Conservation (phyloP, 2,329 filamentous ascomycete genomes). For the Colletotrichum lindemuthianum region DNA sequence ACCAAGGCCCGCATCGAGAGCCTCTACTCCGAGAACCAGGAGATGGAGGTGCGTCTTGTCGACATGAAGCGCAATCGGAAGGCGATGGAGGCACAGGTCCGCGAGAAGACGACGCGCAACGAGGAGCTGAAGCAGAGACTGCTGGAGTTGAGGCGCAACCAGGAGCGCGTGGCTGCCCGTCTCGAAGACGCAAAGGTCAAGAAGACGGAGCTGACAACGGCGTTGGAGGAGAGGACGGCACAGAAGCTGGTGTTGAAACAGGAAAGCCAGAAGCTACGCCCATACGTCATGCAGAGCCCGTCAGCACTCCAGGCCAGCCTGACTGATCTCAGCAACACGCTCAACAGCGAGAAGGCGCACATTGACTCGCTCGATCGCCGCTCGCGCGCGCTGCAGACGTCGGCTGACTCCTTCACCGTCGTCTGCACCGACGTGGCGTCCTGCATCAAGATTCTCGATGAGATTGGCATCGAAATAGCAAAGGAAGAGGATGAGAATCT, state of each 20-base stretch:
- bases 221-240: constrained; percentile 77
- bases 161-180: constrained; percentile 84
- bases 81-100: constrained; percentile 82
- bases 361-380: constrained; percentile 90
- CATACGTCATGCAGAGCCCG: constrained; percentile 91
- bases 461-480: constrained; percentile 82
- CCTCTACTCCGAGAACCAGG: constrained; percentile 85
- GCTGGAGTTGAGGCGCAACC: constrained; percentile 81
- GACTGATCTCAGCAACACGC: constrained; percentile 81
- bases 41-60: constrained; percentile 81
- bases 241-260: constrained; percentile 77
- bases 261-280: constrained; percentile 88
- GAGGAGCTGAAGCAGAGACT: constrained; percentile 86
- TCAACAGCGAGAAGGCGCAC: constrained; percentile 81
- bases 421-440: constrained; percentile 86
- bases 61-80: constrained; percentile 84
- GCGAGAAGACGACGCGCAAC: constrained; percentile 86
- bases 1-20: constrained; percentile 90
- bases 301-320: constrained; percentile 83
- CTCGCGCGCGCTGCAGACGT: constrained; percentile 90
- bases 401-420: constrained; percentile 86
- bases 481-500: constrained; percentile 93
- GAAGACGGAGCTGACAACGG: constrained; percentile 78
- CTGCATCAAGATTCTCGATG: constrained; percentile 89
- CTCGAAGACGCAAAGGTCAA: constrained; percentile 85